Evolutionary conservation across 2,329 filamentous ascomycete species (phyloP), one percentile per base, ranked within the genome.

Genomic region (Diaporthe sp.): DNA sequence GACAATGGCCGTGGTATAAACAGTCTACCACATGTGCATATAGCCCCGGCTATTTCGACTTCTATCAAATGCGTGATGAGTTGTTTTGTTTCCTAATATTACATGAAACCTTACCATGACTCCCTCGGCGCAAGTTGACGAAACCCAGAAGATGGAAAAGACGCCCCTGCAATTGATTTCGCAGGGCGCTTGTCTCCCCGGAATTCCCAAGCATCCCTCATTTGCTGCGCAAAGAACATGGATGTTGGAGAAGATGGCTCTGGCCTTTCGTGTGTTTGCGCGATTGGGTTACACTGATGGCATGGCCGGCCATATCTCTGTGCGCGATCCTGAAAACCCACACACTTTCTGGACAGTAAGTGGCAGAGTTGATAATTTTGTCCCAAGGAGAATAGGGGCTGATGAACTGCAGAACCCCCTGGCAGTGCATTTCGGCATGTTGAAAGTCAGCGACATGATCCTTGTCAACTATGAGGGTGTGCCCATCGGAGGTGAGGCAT

Each of bases 401-500:
- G 4, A 42, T 60, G 12, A 39, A 9, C 2, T 37, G 2, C 9
- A 60, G 39, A 87, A 94, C 90, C 84, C 92, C 83, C 73, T 94
- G 0, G 92, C 90, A 2, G 86, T 87, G 22, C 71, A 73, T n/a
- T 93, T 92, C 79, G 91, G 87, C 20, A 82, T 91, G 79, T 85
- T 93, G 75, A 90, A 89, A 78, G 90, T 90, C 1, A 87, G 86
- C 6, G 71, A 73, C 47, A 73, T 73, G 71, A 61, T 73, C 34
- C 71, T 67, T 25, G 58, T 73, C 28, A 44, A 73, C 17, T 60
- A 73, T 10, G 20, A 53, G 9, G 71, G 71, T 13, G 28, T 53
- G 20, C 57, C 63, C 12, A 73, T 73, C 60, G 71, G 71, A 8
- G 71, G 71, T 60, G n/a, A 51, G 22, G 25, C 0, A n/a, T 25